Conservation (phyloP, 1,284 basidiomycete species). For the Stygiomarasmius scandens region DNA sequence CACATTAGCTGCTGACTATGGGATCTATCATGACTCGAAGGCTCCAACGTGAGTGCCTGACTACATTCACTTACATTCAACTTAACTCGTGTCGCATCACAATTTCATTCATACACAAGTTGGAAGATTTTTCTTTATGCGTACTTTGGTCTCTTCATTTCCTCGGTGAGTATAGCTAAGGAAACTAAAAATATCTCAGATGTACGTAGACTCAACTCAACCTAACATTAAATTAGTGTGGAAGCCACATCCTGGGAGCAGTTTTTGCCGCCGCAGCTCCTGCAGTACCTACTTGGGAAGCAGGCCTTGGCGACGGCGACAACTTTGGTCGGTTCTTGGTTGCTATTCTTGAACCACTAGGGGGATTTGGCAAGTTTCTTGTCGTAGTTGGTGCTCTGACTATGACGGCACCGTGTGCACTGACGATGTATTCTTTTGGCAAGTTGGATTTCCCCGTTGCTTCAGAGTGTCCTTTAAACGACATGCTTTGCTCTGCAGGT, state of each 20-base stretch:
- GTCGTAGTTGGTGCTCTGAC: slow-evolving; percentile 48
- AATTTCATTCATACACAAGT: slow-evolving; percentile 32
- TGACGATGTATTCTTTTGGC: slow-evolving; percentile 78
- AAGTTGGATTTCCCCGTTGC: background rate
- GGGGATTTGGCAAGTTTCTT: slow-evolving; percentile 57
- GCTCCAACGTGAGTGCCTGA: slow-evolving; percentile 47
- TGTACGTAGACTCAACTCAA: no score
- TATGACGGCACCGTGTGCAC: slow-evolving; percentile 62
- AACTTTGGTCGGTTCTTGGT: slow-evolving; percentile 60
- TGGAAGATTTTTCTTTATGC: slow-evolving; percentile 60
- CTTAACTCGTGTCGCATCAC: no score
- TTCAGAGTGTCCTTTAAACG: background rate
- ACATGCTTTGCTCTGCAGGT: slow-evolving; percentile 29
- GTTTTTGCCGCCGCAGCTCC: slow-evolving; percentile 59
- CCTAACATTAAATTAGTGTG: slow-evolving; percentile 38
- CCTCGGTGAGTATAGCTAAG: slow-evolving; percentile 49
- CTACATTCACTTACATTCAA: no score
- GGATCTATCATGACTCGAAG: slow-evolving; percentile 55
- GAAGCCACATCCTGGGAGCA: slow-evolving; percentile 66
- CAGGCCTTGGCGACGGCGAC: slow-evolving; percentile 55
- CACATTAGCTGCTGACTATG: slow-evolving; percentile 59
- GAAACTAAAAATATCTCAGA: no score
- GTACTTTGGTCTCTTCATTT: slow-evolving; percentile 65
- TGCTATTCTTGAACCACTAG: slow-evolving; percentile 50
- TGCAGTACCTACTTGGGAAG: slow-evolving; percentile 62